These are phyloP conservation scores for Fraxinus xanthoxyloides DNA, from an alignment of 305 asterid species.

Conservation along the genomic window DNA sequence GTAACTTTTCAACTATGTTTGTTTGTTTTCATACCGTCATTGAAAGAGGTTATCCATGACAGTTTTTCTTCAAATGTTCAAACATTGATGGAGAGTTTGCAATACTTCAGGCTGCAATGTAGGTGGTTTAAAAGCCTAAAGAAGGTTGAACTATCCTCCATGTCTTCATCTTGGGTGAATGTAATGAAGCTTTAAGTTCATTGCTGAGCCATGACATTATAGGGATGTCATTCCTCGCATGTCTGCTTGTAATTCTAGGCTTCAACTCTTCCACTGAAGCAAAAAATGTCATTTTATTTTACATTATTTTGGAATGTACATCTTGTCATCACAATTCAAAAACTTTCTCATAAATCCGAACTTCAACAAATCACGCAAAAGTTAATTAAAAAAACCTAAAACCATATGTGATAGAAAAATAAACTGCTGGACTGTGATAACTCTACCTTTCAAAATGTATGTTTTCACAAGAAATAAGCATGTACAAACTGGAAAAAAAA, in stretches of 20 bases:
- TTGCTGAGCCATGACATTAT: neutral
- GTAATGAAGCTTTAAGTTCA: neutral
- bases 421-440: neutral
- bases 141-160: neutral
- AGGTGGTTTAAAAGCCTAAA: neutral
- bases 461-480: neutral
- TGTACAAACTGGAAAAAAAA: neutral
- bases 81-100: neutral
- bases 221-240: neutral
- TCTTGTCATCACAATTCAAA: neutral
- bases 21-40: neutral
- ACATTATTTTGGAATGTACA: neutral
- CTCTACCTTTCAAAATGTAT: neutral
- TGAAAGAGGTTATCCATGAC: neutral
- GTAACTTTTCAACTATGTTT: neutral
- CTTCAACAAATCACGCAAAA: neutral
- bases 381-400: neutral
- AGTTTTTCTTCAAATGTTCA: neutral
- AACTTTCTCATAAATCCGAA: neutral
- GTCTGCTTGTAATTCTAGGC: neutral
- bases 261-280: neutral
- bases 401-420: neutral
- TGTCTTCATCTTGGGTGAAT: neutral
- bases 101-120: neutral
- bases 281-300: neutral